phyloP scores from a whole-genome alignment of 306 rosid genomes.

The Sechiopsis laciniata region DNA sequence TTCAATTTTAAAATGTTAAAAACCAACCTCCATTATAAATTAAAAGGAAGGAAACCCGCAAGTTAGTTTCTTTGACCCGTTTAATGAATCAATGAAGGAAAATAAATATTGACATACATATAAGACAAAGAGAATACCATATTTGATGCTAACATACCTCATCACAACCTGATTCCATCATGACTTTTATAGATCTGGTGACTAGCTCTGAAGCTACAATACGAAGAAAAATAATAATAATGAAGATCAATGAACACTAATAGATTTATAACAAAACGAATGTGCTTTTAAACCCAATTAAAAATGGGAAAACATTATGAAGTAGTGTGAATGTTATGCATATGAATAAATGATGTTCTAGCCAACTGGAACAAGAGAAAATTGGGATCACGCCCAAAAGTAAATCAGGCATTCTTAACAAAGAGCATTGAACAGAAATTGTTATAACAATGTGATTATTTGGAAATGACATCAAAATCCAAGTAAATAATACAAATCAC shows the following conservation, averaged over 20 bases:
- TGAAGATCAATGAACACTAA: constrained; percentile 13
- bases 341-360: not conserved
- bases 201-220: constrained; percentile 84
- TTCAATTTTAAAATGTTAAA: not conserved
- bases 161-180: constrained; percentile 97
- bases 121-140: not conserved
- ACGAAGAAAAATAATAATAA: constrained; percentile 10
- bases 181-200: constrained; percentile 72
- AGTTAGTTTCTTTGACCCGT: not conserved
- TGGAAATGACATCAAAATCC: not conserved
- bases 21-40: not conserved
- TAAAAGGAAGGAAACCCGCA: not conserved
- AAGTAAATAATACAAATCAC: not conserved
- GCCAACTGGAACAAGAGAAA: not conserved
- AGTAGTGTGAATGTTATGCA: not conserved
- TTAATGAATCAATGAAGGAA: not conserved
- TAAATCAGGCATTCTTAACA: not conserved
- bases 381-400: not conserved
- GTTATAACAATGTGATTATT: not conserved
- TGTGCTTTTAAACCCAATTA: not conserved
- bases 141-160: constrained; percentile 50
- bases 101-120: not conserved
- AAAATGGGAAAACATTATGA: not conserved
- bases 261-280: not conserved
- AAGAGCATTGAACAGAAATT: not conserved